Percentiles rank a stretch among this genome's conserved stretches.
phyloP scores from a whole-genome alignment of 805 yeast genomes.

The Kurtzmaniella fragi region DNA sequence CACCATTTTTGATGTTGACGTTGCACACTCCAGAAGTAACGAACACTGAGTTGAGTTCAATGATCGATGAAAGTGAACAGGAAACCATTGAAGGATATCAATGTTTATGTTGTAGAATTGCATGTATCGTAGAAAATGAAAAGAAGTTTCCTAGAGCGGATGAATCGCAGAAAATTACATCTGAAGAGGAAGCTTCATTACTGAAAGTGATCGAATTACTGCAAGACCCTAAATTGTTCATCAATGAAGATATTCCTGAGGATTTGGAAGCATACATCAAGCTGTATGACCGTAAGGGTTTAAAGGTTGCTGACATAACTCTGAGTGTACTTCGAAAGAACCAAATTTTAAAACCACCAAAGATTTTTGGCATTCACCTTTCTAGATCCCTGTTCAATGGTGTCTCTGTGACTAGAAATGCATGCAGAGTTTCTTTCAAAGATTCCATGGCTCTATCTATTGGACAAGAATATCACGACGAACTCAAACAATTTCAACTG shows the following conservation, averaged over 20 bases:
- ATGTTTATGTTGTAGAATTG: slow-evolving; percentile 65
- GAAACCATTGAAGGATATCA: slow-evolving; percentile 78
- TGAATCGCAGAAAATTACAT: slow-evolving; percentile 11
- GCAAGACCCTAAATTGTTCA: slow-evolving; percentile 34
- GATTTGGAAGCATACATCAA: slow-evolving; percentile 45
- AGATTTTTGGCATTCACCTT: slow-evolving; percentile 70
- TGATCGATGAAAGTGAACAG: slow-evolving; percentile 52
- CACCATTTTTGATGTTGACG: slow-evolving; percentile 68
- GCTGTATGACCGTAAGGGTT: slow-evolving; percentile 38
- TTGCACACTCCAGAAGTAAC: slow-evolving; percentile 62
- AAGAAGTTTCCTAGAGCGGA: slow-evolving; percentile 10
- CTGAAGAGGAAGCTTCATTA: slow-evolving; percentile 9
- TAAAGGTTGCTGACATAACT: slow-evolving; percentile 42
- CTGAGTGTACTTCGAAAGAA: slow-evolving; percentile 67
- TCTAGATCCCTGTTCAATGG: slow-evolving; percentile 79
- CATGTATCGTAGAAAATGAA: slow-evolving; percentile 26
- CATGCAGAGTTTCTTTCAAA: slow-evolving; percentile 65
- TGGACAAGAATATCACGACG: slow-evolving; percentile 36
- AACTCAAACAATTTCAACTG: slow-evolving; percentile 30
- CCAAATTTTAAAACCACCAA: slow-evolving; percentile 61
- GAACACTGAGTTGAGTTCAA: slow-evolving; percentile 43
- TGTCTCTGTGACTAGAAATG: slow-evolving; percentile 62
- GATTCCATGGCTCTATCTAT: slow-evolving; percentile 49
- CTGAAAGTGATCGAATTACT: slow-evolving; percentile 28
- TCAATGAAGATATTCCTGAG: slow-evolving; percentile 63